Percentiles rank a stretch among this genome's conserved stretches.
Evolutionary conservation across 2,329 filamentous ascomycete genomes (phyloP).

Genomic region (Rutstroemia sp.): DNA sequence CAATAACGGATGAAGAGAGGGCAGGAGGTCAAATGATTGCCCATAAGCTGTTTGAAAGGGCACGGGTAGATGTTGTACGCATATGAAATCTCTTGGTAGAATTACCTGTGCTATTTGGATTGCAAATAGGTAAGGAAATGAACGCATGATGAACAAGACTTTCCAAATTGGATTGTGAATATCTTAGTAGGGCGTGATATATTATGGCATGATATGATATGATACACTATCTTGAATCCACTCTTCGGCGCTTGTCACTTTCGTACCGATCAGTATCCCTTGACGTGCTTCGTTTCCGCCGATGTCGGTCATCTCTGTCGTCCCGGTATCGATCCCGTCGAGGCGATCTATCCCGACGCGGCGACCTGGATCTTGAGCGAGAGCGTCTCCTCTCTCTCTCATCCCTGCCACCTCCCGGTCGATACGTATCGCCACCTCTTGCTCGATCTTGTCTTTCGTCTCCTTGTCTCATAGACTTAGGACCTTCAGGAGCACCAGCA

Average conservation of each 20-base stretch:
- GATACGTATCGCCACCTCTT: conserved; percentile 27
- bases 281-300: conserved; percentile 53
- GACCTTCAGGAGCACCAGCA: conserved; percentile 26
- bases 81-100: conserved; percentile 41
- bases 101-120: neutral
- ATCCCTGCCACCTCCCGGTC: conserved; percentile 24
- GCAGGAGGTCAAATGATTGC: conserved; percentile 50
- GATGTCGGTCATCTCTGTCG: conserved; percentile 38
- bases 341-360: conserved; percentile 31
- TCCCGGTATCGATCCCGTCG: conserved; percentile 31
- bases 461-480: conserved; percentile 21
- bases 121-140: neutral
- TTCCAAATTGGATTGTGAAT: neutral
- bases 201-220: conserved; percentile 10
- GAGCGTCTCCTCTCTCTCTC: conserved; percentile 32
- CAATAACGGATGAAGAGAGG: conserved; percentile 49
- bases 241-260: conserved; percentile 51
- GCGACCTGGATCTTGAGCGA: conserved; percentile 50
- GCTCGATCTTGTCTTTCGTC: conserved; percentile 25
- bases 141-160: conserved; percentile 8
- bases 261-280: conserved; percentile 46
- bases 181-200: neutral
- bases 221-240: conserved; percentile 35
- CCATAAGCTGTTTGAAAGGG: conserved; percentile 74
- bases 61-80: conserved; percentile 78